Evolutionary conservation across 495 filamentous ascomycete species (phyloP).

Genomic region (Penicillium pulvis): DNA sequence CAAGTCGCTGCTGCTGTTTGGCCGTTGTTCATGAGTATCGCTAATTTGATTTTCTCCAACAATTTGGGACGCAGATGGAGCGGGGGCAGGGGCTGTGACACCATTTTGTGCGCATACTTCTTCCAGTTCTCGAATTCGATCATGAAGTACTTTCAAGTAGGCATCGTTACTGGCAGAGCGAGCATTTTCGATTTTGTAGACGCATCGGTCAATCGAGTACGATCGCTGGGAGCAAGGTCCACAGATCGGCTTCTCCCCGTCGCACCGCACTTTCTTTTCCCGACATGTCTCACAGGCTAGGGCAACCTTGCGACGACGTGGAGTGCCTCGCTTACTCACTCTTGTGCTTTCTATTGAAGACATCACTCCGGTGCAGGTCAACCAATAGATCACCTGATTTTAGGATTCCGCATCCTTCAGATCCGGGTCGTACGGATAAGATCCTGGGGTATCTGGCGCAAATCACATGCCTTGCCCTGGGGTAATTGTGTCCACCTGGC

Average conservation of each 20-base stretch:
- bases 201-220: conserved; percentile 36
- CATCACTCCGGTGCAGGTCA: conserved; percentile 7
- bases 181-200: conserved; percentile 41
- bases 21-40: conserved; percentile 3
- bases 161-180: conserved; percentile 42
- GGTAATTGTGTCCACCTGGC: not conserved
- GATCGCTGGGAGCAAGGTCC: conserved; percentile 41
- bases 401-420: conserved; percentile 1
- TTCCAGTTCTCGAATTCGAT: conserved; percentile 42
- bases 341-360: conserved; percentile 69
- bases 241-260: conserved; percentile 48
- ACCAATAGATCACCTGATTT: not conserved
- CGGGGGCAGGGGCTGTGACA: conserved; percentile 25
- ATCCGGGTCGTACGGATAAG: not conserved
- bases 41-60: conserved; percentile 1
- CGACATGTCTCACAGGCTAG: conserved; percentile 91
- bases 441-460: not conserved
- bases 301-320: conserved; percentile 59
- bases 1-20: conserved; percentile 11
- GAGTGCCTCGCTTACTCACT: conserved; percentile 84
- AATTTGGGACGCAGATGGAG: conserved; percentile 14
- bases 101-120: conserved; percentile 34
- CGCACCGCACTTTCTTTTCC: conserved; percentile 82
- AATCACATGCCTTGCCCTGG: not conserved
- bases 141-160: conserved; percentile 39